phyloP scores from a whole-genome alignment of 148 eudicot species.

The Arctostaphylos glauca region DNA sequence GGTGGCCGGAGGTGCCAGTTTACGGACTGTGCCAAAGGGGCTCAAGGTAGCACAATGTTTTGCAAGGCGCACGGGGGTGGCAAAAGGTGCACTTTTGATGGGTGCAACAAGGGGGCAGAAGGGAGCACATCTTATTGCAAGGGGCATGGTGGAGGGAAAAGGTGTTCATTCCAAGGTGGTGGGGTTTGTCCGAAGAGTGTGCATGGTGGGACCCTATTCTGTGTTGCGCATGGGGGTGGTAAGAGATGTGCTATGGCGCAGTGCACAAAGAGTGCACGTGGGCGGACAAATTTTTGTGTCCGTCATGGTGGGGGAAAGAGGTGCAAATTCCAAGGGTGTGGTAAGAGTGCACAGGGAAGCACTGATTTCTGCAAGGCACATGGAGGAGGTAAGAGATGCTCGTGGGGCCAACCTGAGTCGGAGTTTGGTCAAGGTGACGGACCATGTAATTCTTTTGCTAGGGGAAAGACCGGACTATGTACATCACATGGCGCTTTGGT shows the following conservation, averaged over 20 bases:
- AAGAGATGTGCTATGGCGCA: constrained; percentile 78
- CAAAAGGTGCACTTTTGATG: constrained; percentile 71
- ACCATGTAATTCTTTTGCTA: constrained; percentile 69
- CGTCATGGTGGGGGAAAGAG: constrained; percentile 99
- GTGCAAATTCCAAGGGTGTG: constrained; percentile 71
- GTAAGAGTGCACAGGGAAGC: constrained; percentile 98
- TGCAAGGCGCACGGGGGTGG: constrained; percentile 99
- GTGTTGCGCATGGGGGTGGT: constrained; percentile 99
- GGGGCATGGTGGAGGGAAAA: constrained; percentile 97
- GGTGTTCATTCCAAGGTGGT: constrained; percentile 73
- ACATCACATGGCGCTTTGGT: constrained; percentile 74
- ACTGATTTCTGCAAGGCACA: constrained; percentile 99
- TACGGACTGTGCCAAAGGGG: constrained; percentile 76
- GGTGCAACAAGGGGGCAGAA: constrained; percentile 93
- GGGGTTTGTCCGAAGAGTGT: constrained; percentile 88
- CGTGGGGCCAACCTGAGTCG: constrained; percentile 84
- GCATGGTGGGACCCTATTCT: constrained; percentile 89
- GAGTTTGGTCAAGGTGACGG: constrained; percentile 50
- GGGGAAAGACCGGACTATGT: constrained; percentile 81
- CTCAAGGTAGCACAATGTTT: constrained; percentile 97
- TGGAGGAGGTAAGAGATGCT: constrained; percentile 91
- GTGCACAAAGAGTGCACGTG: constrained; percentile 92
- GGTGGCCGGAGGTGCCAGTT: constrained; percentile 94
- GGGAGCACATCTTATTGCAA: constrained; percentile 94
- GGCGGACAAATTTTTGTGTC: constrained; percentile 85